These are phyloP conservation scores for Aspergillus fumigatiaffinis DNA, from an alignment of 2,329 filamentous ascomycete genomes.

Conservation along the genomic window DNA sequence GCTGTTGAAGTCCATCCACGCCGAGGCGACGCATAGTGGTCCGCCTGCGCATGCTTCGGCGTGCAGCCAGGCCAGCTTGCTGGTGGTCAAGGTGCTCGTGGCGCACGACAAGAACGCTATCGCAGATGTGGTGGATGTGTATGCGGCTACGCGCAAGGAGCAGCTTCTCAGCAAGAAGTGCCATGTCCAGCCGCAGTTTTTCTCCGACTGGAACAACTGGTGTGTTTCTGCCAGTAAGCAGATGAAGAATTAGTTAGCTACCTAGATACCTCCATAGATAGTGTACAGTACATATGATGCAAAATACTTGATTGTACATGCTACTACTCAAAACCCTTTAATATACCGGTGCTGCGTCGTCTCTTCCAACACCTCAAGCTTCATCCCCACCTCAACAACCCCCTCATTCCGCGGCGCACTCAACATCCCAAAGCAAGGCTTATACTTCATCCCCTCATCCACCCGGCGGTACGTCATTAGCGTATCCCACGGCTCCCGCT, in stretches of 20 bases:
- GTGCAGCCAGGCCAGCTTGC: slow-evolving; percentile 58
- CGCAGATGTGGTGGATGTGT: slow-evolving; percentile 58
- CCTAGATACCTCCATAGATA: neutral
- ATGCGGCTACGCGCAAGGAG: slow-evolving; percentile 57
- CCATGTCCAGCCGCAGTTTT: slow-evolving; percentile 62
- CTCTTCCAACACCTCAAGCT: slow-evolving; percentile 54
- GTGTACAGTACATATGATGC: neutral
- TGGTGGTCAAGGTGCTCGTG: slow-evolving; percentile 42
- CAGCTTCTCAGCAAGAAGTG: slow-evolving; percentile 57
- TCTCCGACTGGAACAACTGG: slow-evolving; percentile 73
- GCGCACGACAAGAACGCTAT: slow-evolving; percentile 50
- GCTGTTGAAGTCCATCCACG: slow-evolving; percentile 64
- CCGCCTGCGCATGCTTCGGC: slow-evolving; percentile 70
- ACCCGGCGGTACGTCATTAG: slow-evolving; percentile 59
- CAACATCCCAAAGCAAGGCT: slow-evolving; percentile 66
- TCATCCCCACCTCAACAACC: slow-evolving; percentile 54
- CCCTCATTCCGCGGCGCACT: slow-evolving; percentile 56
- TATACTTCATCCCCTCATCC: slow-evolving; percentile 58
- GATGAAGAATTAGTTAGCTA: slow-evolving; percentile 33
- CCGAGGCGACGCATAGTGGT: slow-evolving; percentile 52
- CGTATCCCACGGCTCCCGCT: slow-evolving; percentile 59
- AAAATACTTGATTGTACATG: neutral
- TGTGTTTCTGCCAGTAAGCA: slow-evolving; percentile 46
- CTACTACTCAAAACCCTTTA: slow-evolving; percentile 28
- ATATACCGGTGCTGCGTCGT: slow-evolving; percentile 57